These are phyloP conservation scores for Nematocida sp. DNA, from an alignment of 371 early-diverging fungal genomes.

Conservation along the genomic window DNA sequence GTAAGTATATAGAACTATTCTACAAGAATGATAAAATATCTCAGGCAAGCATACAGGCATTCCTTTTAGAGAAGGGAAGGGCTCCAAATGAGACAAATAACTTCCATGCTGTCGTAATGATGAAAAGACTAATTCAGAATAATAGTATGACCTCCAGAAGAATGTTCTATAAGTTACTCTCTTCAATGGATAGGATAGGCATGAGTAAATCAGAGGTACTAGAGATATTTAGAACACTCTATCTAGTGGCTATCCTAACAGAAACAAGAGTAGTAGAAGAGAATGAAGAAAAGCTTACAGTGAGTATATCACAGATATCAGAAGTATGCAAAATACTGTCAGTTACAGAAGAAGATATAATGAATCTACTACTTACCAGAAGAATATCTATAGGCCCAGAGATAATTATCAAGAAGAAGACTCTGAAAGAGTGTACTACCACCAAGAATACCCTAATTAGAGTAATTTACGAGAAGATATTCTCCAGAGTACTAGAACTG, in stretches of 20 bases:
- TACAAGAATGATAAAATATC: constrained; percentile 76
- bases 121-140: not conserved
- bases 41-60: constrained; percentile 75
- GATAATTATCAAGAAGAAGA: constrained; percentile 68
- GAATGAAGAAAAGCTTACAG: not conserved
- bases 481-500: constrained; percentile 51
- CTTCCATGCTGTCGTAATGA: constrained; percentile 75
- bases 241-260: not conserved
- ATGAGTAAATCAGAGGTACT: not conserved
- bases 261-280: constrained; percentile 4
- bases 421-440: constrained; percentile 35
- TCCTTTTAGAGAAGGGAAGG: constrained; percentile 74
- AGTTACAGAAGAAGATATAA: constrained; percentile 39
- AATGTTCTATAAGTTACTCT: not conserved
- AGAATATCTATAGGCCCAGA: constrained; percentile 66
- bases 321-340: constrained; percentile 11
- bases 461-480: constrained; percentile 62
- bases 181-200: not conserved
- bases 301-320: not conserved
- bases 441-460: constrained; percentile 74
- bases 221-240: constrained; percentile 5
- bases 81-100: constrained; percentile 68
- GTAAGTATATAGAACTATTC: constrained; percentile 74
- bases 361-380: constrained; percentile 52
- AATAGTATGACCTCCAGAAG: not conserved